A percentile compares a stretch with the other conserved stretches of the same genome.
Evolutionary conservation across 306 rosid species (phyloP).

Genomic region (Vigna hirtella): DNA sequence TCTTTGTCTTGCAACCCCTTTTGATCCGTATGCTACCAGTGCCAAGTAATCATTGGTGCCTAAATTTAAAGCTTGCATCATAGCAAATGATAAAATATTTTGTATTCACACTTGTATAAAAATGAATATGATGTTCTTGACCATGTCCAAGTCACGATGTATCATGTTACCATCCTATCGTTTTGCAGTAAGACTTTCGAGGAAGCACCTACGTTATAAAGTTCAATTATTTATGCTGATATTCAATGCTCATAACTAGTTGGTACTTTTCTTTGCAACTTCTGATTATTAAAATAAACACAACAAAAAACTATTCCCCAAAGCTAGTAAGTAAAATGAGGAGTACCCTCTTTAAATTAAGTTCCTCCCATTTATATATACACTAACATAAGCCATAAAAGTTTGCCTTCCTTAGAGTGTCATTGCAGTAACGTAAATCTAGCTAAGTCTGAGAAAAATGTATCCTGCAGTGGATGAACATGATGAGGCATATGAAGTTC

Average conservation of each 20-base stretch:
- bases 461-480: constrained; percentile 50
- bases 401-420: not conserved
- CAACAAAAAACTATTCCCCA: not conserved
- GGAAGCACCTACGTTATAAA: constrained; percentile 22
- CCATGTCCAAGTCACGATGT: constrained; percentile 30
- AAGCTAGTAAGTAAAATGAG: constrained; percentile 12
- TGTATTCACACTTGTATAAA: constrained; percentile 27
- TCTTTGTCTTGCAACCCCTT: not conserved
- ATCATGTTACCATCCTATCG: not conserved
- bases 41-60: constrained; percentile 21
- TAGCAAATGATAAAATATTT: constrained; percentile 23
- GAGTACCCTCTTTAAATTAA: not conserved
- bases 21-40: not conserved
- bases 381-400: constrained; percentile 6
- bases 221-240: constrained; percentile 19
- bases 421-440: not conserved
- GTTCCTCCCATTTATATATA: constrained; percentile 27
- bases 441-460: constrained; percentile 41
- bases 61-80: constrained; percentile 30
- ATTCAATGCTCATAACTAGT: not conserved
- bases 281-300: constrained; percentile 25
- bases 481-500: constrained; percentile 44
- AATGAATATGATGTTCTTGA: constrained; percentile 4
- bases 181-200: constrained; percentile 2
- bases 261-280: constrained; percentile 34